phyloP scores from a whole-genome alignment of 2,329 filamentous ascomycete species.

The Fusarium sulawesiense region DNA sequence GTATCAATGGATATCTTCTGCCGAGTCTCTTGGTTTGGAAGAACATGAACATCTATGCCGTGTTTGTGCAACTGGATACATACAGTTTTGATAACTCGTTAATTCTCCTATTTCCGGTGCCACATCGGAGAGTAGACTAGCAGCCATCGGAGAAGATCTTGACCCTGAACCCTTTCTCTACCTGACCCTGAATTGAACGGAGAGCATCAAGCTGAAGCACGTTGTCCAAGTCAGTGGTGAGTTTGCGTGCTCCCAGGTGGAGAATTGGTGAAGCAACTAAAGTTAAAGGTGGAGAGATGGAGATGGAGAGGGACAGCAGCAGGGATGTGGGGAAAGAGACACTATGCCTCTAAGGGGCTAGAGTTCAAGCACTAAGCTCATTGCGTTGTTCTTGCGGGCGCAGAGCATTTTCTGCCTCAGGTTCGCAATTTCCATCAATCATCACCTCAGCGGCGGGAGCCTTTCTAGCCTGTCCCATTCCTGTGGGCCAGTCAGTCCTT shows the following conservation, averaged over 20 bases:
- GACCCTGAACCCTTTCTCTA: not conserved
- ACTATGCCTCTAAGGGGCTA: slow-evolving; percentile 17
- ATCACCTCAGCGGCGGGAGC: slow-evolving; percentile 1
- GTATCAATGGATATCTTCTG: not conserved
- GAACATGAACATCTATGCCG: slow-evolving; percentile 18
- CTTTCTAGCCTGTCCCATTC: slow-evolving; percentile 30
- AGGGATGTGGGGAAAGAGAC: slow-evolving; percentile 18
- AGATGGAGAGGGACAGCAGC: slow-evolving; percentile 27
- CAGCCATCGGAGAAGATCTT: slow-evolving; percentile 17
- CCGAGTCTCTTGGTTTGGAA: not conserved
- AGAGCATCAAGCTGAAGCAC: slow-evolving; percentile 21
- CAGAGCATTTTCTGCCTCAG: slow-evolving; percentile 32
- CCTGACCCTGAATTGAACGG: slow-evolving; percentile 13
- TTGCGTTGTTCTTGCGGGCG: slow-evolving; percentile 34
- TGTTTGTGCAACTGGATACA: slow-evolving; percentile 10
- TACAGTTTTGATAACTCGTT: slow-evolving; percentile 2
- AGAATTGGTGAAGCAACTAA: slow-evolving; percentile 31
- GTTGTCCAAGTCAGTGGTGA: slow-evolving; percentile 32
- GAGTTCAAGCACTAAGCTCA: slow-evolving; percentile 5
- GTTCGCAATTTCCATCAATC: not conserved
- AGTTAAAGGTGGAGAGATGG: slow-evolving; percentile 15
- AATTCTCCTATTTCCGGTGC: not conserved
- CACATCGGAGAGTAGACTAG: slow-evolving; percentile 1
- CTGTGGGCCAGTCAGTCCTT: slow-evolving; percentile 15
- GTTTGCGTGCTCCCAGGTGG: slow-evolving; percentile 36